A percentile compares a stretch with the other conserved stretches of the same genome.
These are phyloP conservation scores for Clavulina sp. DNA, from an alignment of 768 basidiomycete genomes.

Conservation along the genomic window DNA sequence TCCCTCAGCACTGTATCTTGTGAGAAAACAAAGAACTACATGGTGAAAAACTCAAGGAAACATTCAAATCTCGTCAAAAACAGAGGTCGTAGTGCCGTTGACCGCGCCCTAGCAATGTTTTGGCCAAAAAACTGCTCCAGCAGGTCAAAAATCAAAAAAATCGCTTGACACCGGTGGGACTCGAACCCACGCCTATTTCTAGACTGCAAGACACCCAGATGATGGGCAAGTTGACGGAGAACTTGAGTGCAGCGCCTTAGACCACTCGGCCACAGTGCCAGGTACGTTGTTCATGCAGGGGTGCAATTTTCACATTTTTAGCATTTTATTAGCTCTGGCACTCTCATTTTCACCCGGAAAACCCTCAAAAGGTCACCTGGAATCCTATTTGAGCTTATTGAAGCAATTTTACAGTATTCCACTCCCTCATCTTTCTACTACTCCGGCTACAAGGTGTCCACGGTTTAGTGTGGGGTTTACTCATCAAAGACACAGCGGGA, in stretches of 20 bases:
- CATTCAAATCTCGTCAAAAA: background rate
- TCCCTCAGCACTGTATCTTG: background rate
- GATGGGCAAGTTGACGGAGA: background rate
- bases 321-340: no score
- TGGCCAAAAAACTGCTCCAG: background rate
- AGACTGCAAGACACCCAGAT: background rate
- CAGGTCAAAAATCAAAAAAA: background rate
- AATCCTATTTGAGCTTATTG: no score
- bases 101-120: background rate
- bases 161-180: background rate
- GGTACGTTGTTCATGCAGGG: no score
- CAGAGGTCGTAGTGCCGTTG: background rate
- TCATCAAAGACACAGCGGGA: no score
- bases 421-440: no score
- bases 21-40: background rate
- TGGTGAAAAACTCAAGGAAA: background rate
- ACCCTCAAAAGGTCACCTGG: no score
- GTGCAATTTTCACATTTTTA: no score
- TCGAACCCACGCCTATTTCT: background rate
- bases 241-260: slow-evolving; percentile 40
- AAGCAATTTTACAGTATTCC: no score
- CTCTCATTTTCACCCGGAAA: no score
- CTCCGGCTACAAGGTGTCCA: no score
- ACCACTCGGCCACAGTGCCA: slow-evolving; percentile 72
- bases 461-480: no score